Evolutionary conservation across 345 rosid species (phyloP), one percentile per base, ranked within the genome.

Genomic region (Brassica cretica): DNA sequence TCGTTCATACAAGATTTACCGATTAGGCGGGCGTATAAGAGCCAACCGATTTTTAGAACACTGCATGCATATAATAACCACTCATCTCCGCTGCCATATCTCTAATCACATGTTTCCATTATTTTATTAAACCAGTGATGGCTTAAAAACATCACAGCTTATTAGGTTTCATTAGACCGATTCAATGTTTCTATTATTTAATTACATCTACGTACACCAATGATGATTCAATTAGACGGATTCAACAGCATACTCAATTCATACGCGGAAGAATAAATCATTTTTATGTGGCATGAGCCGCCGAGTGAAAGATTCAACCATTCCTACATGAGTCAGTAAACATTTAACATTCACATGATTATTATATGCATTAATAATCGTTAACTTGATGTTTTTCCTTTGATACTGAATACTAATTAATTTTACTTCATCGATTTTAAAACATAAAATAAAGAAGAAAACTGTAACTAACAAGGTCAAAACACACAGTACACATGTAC

Each of bases 101-200:
- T 44, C 51, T 46, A 14, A 46, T 46, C 51, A 11, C 51, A 8
- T 39, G 46, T 39, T 39, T 44, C 51, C 51, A 44, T 11, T 44
- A 44, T 44, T 44, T 44, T 44, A 46, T 46, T 46, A 46, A 14
- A 46, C 55, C 55, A 12, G 2, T 46, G 55, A 46, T 46, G 16
- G 55, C 55, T 4, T 5, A 46, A 46, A 2, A 46, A 14, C 55
- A 21, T 14, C 55, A 14, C 55, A 46, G 18, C 55, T 12, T 12
- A 41, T 11, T 14, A 46, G 51, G n/a, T 44, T 44, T n/a, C n/a
- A 49, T 49, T 49, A 14, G 55, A 49, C 56, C 18, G 8, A 51
- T 51, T 51, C 56, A 51, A n/a, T 51, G 19, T n/a, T 51, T n/a
- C 56, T n/a, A n/a, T n/a, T 63, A 63, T 63, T 63, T 30, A n/a